phyloP scores from a whole-genome alignment of 768 basidiomycete genomes.

The Termitomyces sp. region DNA sequence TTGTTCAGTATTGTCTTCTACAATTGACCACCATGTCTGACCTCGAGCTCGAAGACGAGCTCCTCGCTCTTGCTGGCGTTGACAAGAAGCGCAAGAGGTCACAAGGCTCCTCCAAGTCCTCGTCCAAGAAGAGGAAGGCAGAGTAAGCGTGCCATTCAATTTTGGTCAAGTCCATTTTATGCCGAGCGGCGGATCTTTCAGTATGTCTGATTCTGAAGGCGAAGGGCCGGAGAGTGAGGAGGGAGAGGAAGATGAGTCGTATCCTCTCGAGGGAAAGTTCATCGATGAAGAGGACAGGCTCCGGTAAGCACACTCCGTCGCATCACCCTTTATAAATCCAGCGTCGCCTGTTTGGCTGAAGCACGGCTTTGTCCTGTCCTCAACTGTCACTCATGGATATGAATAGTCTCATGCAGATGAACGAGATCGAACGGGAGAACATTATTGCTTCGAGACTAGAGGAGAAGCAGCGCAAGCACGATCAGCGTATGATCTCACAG shows the following conservation, averaged over 20 bases:
- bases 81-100: conserved; percentile 63
- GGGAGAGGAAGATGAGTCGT: conserved; percentile 53
- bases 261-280: conserved; percentile 90
- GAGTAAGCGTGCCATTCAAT: conserved; percentile 44
- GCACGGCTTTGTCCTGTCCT: conserved; percentile 16
- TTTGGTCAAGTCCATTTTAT: conserved; percentile 10
- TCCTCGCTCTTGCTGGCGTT: conserved; percentile 74
- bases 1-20: not conserved
- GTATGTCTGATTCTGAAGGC: conserved; percentile 45
- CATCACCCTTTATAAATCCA: conserved; percentile 17
- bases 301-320: conserved; percentile 46
- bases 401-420: conserved; percentile 66
- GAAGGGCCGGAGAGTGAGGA: conserved; percentile 61
- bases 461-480: conserved; percentile 69
- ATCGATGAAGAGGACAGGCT: conserved; percentile 78
- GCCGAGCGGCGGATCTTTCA: conserved; percentile 16
- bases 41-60: conserved; percentile 59
- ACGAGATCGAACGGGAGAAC: conserved; percentile 86
- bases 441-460: conserved; percentile 78
- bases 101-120: conserved; percentile 34
- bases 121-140: conserved; percentile 63
- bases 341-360: conserved; percentile 19
- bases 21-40: conserved; percentile 34
- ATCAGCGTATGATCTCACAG: conserved; percentile 65
- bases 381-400: conserved; percentile 9